Evolutionary conservation across 345 rosid species (phyloP).

Genomic region (Bretschneidera sinensis): DNA sequence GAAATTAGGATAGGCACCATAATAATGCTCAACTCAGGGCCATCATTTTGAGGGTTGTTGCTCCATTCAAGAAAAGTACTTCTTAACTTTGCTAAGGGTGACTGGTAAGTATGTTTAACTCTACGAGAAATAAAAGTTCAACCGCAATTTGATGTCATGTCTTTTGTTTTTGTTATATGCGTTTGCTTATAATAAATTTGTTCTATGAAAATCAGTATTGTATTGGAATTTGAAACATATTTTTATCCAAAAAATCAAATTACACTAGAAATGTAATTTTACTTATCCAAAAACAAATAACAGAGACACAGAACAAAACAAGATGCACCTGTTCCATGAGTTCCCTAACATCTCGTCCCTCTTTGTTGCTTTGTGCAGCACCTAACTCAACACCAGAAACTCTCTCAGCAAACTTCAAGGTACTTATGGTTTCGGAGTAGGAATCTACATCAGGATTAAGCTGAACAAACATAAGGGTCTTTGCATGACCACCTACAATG

Average conservation of each 20-base stretch:
- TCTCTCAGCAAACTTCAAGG: constrained; percentile 92
- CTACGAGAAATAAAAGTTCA: no score
- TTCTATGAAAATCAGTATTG: no score
- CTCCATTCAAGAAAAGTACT: not conserved
- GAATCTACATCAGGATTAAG: constrained; percentile 92
- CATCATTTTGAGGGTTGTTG: not conserved
- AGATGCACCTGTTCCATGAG: constrained; percentile 81
- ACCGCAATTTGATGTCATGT: no score
- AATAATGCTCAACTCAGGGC: not conserved
- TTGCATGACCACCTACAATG: constrained; percentile 87
- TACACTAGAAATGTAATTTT: no score
- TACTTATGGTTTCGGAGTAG: constrained; percentile 82
- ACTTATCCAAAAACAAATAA: no score
- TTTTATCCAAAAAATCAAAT: no score
- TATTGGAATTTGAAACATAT: no score
- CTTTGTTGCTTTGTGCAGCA: constrained; percentile 85
- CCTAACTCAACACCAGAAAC: constrained; percentile 98
- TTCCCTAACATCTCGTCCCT: constrained; percentile 82
- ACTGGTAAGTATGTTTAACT: not conserved
- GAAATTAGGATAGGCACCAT: not conserved
- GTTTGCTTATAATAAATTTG: no score
- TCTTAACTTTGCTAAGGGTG: no score
- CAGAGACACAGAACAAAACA: not conserved
- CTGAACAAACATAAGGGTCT: constrained; percentile 96
- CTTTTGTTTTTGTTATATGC: no score